These are phyloP conservation scores for Epithele typhae DNA, from an alignment of 768 basidiomycete species.

Conservation along the genomic window DNA sequence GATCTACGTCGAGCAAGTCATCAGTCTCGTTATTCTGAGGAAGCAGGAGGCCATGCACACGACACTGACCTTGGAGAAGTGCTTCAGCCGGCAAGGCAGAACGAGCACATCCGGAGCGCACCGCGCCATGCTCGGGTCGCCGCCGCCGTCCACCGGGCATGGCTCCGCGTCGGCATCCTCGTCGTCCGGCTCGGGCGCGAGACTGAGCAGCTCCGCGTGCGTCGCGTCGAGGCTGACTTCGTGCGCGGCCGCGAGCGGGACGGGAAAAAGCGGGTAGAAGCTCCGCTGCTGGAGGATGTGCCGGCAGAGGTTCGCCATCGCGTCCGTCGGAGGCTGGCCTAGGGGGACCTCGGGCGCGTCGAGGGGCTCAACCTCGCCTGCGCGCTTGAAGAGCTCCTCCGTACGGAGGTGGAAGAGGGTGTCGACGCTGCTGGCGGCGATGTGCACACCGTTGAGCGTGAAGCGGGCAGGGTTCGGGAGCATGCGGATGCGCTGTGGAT, in stretches of 20 bases:
- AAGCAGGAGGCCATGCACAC: neutral
- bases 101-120: constrained; percentile 79
- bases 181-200: constrained; percentile 18
- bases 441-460: constrained; percentile 76
- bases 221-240: constrained; percentile 91
- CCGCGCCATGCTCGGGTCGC: constrained; percentile 3
- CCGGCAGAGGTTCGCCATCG: constrained; percentile 74
- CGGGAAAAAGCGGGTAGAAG: constrained; percentile 94
- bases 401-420: constrained; percentile 84
- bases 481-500: constrained; percentile 65
- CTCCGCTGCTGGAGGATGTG: constrained; percentile 88
- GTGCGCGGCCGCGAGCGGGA: constrained; percentile 63
- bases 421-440: constrained; percentile 83
- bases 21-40: neutral
- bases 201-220: constrained; percentile 53
- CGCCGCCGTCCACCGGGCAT: constrained; percentile 28
- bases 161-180: constrained; percentile 14
- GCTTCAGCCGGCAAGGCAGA: constrained; percentile 82
- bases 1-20: constrained; percentile 40
- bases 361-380: constrained; percentile 55
- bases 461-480: constrained; percentile 88
- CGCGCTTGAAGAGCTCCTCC: constrained; percentile 72
- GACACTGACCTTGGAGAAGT: constrained; percentile 75
- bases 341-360: constrained; percentile 24
- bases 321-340: constrained; percentile 54